Base-by-base conservation (phyloP, 805 yeast genomes). In the Cyberlindnera xishuangbannaensis region DNA sequence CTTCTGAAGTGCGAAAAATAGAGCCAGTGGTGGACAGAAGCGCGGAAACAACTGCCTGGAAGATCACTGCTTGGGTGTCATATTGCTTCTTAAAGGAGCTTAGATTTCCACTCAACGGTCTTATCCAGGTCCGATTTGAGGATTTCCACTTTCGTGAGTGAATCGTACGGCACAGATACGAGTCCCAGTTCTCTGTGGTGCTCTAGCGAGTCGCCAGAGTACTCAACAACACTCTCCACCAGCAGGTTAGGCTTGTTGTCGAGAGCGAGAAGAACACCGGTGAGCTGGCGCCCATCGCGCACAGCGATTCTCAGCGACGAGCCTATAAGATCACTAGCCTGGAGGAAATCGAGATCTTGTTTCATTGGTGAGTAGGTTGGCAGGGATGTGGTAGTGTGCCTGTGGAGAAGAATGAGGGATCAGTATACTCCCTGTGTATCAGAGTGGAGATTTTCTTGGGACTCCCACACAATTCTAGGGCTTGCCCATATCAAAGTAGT, bases 231-330 rank as follows among this genome's bases (percentile, higher is more conserved):
- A 28, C 50, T 42, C 16, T 43, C 36, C 13, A 52, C 30, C 4
- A 52, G 30, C 12, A 52, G 19, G 28, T 50, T 52, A 8, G 55
- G 55, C 28, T 48, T 43, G 31, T 46, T 46, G 35, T 52, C 57
- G 18, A 52, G 31, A 3, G 57, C 57, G 6, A 50, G 27, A 2
- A 52, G 32, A 0, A 45, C 34, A 1, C 57, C 57, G 0, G 27
- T 28, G 4, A 52, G 30, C 4, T 27, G 33, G 10, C 56, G 39
- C 3, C 38, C 26, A 20, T 52, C 55, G 6, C 24, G 39, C 8
- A 43, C 36, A 3, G 34, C 30, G 26, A 51, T 31, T 11, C 16
- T 24, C 2, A 51, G 33, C 5, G 34, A 25, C 9, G 38, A 14
- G 1, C 56, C 56, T 6, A 51, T 43, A 20, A 50, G 15, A 30